phyloP scores from a whole-genome alignment of 202 grass and related monocot species.

The Schoenoplectus tabernaemontani region DNA sequence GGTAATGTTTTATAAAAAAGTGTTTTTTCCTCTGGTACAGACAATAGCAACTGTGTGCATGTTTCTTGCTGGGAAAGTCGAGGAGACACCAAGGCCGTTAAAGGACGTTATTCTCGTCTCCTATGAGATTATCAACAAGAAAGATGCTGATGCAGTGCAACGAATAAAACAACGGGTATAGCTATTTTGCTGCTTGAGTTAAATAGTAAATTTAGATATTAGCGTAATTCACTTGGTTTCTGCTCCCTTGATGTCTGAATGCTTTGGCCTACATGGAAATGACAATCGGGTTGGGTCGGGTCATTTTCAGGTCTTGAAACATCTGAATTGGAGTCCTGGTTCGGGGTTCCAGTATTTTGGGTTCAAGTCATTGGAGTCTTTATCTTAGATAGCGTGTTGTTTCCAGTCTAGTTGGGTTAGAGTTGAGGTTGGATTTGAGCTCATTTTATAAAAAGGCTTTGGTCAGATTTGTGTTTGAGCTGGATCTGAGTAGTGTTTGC shows the following conservation, averaged over 20 bases:
- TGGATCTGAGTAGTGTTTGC: neutral
- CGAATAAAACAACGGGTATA: constrained; percentile 84
- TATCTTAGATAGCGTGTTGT: neutral
- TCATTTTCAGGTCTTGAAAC: neutral
- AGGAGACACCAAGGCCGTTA: constrained; percentile 73
- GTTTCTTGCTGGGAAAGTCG: constrained; percentile 95
- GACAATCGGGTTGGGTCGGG: neutral
- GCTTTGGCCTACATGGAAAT: neutral
- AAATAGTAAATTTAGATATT: neutral
- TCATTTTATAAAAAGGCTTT: neutral
- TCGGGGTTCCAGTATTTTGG: neutral
- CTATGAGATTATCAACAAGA: constrained; percentile 92
- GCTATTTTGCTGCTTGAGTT: neutral
- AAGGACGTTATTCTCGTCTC: constrained; percentile 93
- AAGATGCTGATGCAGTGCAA: constrained; percentile 61
- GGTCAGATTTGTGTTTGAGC: neutral
- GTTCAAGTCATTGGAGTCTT: neutral
- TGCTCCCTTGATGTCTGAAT: neutral
- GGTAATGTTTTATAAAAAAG: neutral
- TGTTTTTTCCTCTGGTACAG: constrained; percentile 27
- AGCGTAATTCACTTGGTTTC: neutral
- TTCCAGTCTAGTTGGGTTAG: neutral
- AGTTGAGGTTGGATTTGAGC: neutral
- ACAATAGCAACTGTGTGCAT: constrained; percentile 92
- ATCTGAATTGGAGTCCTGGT: neutral